Evolutionary conservation across 2,329 filamentous ascomycete genomes (phyloP).

Genomic region (Chrysosporium keratinophilum): DNA sequence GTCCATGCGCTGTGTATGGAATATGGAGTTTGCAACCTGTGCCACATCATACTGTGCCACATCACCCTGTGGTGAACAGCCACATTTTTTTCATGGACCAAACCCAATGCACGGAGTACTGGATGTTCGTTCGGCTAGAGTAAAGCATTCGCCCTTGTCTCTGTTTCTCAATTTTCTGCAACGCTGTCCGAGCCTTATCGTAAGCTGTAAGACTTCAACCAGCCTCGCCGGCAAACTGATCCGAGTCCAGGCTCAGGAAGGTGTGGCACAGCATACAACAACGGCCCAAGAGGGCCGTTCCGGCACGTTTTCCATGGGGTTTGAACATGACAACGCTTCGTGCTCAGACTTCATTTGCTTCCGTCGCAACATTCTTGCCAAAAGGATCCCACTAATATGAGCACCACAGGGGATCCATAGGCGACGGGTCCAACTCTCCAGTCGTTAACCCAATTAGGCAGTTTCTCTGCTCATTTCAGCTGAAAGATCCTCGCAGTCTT

Average conservation of each 20-base stretch:
- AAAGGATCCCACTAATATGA: background rate
- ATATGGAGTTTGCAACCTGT: background rate
- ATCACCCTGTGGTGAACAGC: constrained; percentile 8
- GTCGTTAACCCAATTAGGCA: background rate
- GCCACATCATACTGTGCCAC: constrained; percentile 5
- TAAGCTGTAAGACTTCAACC: background rate
- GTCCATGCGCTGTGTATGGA: background rate
- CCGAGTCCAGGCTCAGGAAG: background rate
- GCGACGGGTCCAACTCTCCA: background rate
- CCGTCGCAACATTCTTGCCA: background rate
- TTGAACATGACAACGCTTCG: background rate
- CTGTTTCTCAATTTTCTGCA: background rate
- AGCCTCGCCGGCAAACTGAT: background rate
- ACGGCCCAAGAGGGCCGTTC: background rate
- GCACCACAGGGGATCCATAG: background rate
- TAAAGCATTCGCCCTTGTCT: background rate
- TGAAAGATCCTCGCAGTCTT: background rate
- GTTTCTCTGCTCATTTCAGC: background rate
- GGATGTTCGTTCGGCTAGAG: too few relatives aligned
- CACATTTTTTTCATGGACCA: background rate
- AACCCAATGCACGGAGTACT: background rate
- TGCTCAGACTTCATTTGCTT: background rate
- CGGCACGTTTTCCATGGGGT: background rate
- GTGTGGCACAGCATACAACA: background rate
- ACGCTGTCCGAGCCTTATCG: background rate